Evolutionary conservation across 176 grass and related monocot genomes (phyloP).

Genomic region (Rhynchospora breviuscula): DNA sequence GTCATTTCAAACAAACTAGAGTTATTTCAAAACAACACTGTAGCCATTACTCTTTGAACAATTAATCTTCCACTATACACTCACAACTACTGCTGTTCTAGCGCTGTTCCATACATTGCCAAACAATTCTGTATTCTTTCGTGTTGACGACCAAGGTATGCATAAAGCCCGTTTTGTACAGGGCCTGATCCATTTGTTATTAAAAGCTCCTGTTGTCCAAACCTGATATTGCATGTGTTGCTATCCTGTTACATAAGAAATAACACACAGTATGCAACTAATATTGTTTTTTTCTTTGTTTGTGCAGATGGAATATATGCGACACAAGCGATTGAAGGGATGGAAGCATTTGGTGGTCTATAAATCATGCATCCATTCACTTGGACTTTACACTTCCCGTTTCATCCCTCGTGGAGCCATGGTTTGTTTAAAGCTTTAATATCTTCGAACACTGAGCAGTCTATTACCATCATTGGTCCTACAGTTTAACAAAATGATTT

Average conservation of each 20-base stretch:
- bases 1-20: background rate
- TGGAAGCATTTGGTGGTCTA: slow-evolving; percentile 92
- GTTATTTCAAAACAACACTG: background rate
- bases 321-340: slow-evolving; percentile 63
- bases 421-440: slow-evolving; percentile 37
- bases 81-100: no score
- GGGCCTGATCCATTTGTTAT: background rate
- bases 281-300: slow-evolving; percentile 19
- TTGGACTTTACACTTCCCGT: slow-evolving; percentile 85
- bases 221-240: background rate
- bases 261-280: background rate
- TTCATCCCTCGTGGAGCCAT: slow-evolving; percentile 78
- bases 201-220: background rate
- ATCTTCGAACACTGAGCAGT: background rate
- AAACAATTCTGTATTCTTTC: background rate
- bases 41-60: background rate
- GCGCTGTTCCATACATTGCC: background rate
- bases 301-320: slow-evolving; percentile 68
- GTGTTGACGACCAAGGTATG: background rate
- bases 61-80: no score
- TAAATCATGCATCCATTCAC: slow-evolving; percentile 92
- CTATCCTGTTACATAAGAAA: background rate
- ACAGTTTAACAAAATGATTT: background rate
- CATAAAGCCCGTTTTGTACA: background rate
- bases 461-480: background rate